Evolutionary conservation across 306 rosid species (phyloP).

Genomic region (Dalbergia cochinchinensis): DNA sequence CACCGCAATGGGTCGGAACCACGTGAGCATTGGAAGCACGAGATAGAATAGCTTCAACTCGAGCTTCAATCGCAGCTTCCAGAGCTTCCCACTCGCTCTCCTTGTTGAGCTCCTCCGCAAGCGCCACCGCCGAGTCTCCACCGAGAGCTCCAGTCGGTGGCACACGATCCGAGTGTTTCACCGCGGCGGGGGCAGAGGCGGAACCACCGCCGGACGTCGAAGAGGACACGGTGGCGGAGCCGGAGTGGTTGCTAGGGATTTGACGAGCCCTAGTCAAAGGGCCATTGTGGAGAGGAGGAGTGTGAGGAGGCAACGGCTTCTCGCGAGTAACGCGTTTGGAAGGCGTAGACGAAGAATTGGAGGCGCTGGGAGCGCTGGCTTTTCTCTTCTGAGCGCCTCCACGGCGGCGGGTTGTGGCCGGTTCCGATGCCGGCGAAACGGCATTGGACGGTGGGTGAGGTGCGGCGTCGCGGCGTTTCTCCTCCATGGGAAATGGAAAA

Average conservation of each 20-base stretch:
- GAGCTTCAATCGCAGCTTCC: too few relatives aligned
- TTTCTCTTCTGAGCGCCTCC: constrained; percentile 67
- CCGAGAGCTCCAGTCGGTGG: constrained; percentile 34
- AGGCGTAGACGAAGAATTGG: constrained; percentile 58
- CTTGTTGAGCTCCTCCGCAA: constrained; percentile 38
- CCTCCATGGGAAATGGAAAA: constrained; percentile 54
- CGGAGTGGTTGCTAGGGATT: constrained; percentile 53
- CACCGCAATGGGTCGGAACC: too few relatives aligned
- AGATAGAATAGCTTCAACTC: too few relatives aligned
- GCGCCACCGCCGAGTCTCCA: constrained; percentile 20
- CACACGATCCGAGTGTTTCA: constrained; percentile 41
- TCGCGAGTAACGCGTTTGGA: constrained; percentile 77
- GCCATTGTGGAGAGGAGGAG: constrained; percentile 65
- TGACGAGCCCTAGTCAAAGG: constrained; percentile 85
- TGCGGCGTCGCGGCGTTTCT: constrained; percentile 70
- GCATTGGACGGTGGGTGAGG: constrained; percentile 46
- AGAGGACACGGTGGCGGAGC: constrained; percentile 22
- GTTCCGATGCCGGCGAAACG: constrained; percentile 63
- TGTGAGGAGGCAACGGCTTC: constrained; percentile 55
- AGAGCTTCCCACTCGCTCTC: too few relatives aligned
- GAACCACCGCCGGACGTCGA: too few relatives aligned
- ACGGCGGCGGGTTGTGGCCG: constrained; percentile 65
- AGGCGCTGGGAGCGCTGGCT: constrained; percentile 50
- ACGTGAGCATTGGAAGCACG: too few relatives aligned
- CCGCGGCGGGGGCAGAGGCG: background rate